Evolutionary conservation across 305 asterid species (phyloP), one percentile per base, ranked within the genome.

Genomic region (Fraxinus dipetala): DNA sequence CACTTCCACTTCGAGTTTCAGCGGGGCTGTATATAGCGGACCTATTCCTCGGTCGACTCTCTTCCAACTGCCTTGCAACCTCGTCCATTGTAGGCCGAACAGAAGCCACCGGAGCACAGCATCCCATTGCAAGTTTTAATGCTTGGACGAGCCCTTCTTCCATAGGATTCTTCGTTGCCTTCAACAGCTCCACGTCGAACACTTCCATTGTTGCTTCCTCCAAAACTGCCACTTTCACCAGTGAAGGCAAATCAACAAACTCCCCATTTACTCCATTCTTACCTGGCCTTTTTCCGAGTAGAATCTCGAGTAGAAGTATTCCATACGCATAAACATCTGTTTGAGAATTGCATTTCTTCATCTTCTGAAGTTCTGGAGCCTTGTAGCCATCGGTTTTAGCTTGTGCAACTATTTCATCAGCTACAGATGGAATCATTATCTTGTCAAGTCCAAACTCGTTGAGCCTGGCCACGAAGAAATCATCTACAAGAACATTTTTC

Each of bases 201-300:
- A 96, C 96, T 85, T 96, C 99, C 99, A 96, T 90, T 0, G 99
- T 93, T 11, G 98, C 91, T 88, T 96, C 99, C 90, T 96, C 99
- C 87, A 96, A 83, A 35, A 96, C 99, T 7, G 99, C 99, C 78
- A 89, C 98, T 81, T 96, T 96, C 59, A 96, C 99, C n/a, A 92
- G 45, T 3, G 98, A 88, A n/a, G 99, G 99, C 80, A 96, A 87
- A 89, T 96, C 99, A 2, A 90, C 89, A 65, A 89, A 92, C 70
- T 91, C 94, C 75, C 95, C 95, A 1, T 86, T 91, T 73, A 92
- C 87, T 16, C 89, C 90, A 30, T 82, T 86, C 79, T 90, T 91
- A 4, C 98, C 98, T 0, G 98, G 98, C 79, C 82, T 91, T 78
- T 86, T 93, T 32, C 99, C 98, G 3, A 96, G 78, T 32, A 96